phyloP scores from a whole-genome alignment of 2,329 filamentous ascomycete species.

The Penicillium sp. region DNA sequence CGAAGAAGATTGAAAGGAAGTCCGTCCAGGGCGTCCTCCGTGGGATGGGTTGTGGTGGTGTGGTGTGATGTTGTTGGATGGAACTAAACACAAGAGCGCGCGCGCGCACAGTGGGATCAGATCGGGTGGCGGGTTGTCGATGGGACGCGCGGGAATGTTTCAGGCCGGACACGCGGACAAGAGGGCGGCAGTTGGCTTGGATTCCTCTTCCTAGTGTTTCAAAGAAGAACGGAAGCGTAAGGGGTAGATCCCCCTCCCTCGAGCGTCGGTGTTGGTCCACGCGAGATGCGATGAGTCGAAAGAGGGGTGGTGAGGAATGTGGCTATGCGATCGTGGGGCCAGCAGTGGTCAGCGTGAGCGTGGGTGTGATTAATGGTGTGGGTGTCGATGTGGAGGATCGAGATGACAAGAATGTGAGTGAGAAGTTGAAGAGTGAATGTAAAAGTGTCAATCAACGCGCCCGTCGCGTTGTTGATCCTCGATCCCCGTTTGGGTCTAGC shows the following conservation, averaged over 20 bases:
- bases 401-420: constrained; percentile 5
- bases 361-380: background rate
- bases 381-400: background rate
- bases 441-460: constrained; percentile 23
- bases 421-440: constrained; percentile 13
- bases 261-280: constrained; percentile 18
- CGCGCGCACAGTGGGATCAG: background rate
- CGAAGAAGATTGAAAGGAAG: background rate
- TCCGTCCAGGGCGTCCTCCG: background rate
- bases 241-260: constrained; percentile 26
- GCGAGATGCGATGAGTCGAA: constrained; percentile 16
- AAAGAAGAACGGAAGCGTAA: constrained; percentile 25
- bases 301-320: constrained; percentile 15
- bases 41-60: background rate
- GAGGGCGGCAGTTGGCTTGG: constrained; percentile 17
- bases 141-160: constrained; percentile 34
- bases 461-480: constrained; percentile 39
- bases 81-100: background rate
- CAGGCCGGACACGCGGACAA: constrained; percentile 30
- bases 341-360: background rate
- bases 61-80: background rate
- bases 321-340: background rate
- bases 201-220: constrained; percentile 19
- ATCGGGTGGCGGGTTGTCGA: background rate
- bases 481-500: constrained; percentile 32